Percentiles rank a stretch among this genome's conserved stretches.
Evolutionary conservation across 345 rosid genomes (phyloP).

Genomic region (Gossypium arboreum): DNA sequence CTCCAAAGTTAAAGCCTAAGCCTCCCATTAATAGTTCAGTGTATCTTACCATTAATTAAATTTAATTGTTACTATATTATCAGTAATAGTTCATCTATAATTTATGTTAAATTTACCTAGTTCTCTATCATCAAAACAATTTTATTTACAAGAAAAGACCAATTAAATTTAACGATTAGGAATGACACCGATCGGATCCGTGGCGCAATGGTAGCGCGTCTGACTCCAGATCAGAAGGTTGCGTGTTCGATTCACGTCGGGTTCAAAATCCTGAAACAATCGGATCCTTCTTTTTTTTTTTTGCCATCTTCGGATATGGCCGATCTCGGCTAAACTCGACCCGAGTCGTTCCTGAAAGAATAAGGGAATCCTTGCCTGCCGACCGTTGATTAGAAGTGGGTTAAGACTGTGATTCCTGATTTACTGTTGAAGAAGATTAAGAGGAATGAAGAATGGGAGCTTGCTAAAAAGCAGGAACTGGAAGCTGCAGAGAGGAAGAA

Average conservation of each 20-base stretch:
- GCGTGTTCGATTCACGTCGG: constrained; percentile 98
- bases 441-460: constrained; percentile 57
- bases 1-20: no score
- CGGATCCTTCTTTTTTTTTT: not conserved
- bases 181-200: constrained; percentile 17
- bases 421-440: constrained; percentile 67
- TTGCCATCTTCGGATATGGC: no score
- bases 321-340: no score
- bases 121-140: no score
- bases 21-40: accelerated
- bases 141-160: no score
- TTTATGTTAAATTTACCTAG: no score
- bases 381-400: constrained; percentile 22
- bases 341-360: not conserved
- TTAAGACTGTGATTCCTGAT: constrained; percentile 51
- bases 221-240: constrained; percentile 99
- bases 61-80: no score
- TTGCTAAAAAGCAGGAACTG: constrained; percentile 38
- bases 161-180: no score
- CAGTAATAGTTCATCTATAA: no score
- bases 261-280: constrained; percentile 36
- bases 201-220: constrained; percentile 99
- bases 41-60: no score
- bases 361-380: not conserved
- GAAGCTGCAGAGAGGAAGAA: constrained; percentile 49